Evolutionary conservation across 495 filamentous ascomycete species (phyloP).

Genomic region (Penicillium bovifimosum): DNA sequence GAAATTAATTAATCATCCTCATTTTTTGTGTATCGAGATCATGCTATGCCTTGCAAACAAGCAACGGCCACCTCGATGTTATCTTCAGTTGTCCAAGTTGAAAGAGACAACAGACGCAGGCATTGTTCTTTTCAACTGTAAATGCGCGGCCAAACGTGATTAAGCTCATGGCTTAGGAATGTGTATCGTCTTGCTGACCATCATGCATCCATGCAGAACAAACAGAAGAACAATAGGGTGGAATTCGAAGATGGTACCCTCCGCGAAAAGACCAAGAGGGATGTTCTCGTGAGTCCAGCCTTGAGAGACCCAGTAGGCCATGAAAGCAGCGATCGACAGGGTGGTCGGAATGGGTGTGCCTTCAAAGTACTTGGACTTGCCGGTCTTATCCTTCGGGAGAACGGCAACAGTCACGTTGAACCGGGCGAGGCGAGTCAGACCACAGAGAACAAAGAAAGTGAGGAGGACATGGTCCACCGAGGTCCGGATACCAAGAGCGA

Average conservation of each 20-base stretch:
- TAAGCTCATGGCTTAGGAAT: slow-evolving; percentile 80
- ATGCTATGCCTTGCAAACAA: slow-evolving; percentile 14
- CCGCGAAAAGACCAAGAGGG: slow-evolving; percentile 60
- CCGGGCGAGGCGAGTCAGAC: slow-evolving; percentile 85
- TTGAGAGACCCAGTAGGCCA: slow-evolving; percentile 83
- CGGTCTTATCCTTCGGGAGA: slow-evolving; percentile 83
- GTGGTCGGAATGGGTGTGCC: slow-evolving; percentile 94
- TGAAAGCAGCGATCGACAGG: slow-evolving; percentile 68
- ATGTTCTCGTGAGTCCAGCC: slow-evolving; percentile 74
- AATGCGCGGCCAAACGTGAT: slow-evolving; percentile 8
- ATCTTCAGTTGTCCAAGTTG: slow-evolving; percentile 20
- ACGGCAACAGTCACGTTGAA: slow-evolving; percentile 92
- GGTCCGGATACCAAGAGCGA: slow-evolving; percentile 85
- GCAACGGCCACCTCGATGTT: slow-evolving; percentile 12
- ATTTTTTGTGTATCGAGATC: slow-evolving; percentile 21
- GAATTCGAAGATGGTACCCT: slow-evolving; percentile 69
- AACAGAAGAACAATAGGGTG: slow-evolving; percentile 85
- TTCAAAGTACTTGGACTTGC: slow-evolving; percentile 93
- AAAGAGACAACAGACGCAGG: slow-evolving; percentile 13
- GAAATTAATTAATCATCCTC: slow-evolving; percentile 16
- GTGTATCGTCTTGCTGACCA: slow-evolving; percentile 91
- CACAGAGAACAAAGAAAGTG: slow-evolving; percentile 89
- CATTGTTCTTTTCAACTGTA: slow-evolving; percentile 9
- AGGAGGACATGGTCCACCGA: slow-evolving; percentile 79
- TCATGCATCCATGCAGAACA: slow-evolving; percentile 76